Evolutionary conservation across 345 rosid species (phyloP).

Genomic region (Salix udensis): DNA sequence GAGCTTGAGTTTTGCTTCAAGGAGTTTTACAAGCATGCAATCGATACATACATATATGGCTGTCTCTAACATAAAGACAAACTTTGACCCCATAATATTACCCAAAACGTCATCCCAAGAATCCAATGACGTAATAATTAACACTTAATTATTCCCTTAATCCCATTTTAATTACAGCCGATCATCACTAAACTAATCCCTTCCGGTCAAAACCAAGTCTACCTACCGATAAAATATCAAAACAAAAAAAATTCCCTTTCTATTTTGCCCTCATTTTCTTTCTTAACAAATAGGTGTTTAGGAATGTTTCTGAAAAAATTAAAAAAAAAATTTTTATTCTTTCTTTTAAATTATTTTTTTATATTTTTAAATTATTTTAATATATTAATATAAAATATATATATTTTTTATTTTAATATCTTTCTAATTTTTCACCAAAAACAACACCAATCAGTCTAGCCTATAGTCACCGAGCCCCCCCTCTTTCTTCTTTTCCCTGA

Average conservation of each 20-base stretch:
- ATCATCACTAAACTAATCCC: background rate
- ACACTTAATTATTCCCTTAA: background rate
- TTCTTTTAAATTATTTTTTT: too few species aligned
- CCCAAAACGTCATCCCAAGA: slow-evolving; percentile 21
- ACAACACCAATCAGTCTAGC: too few species aligned
- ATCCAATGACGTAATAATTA: slow-evolving; percentile 28
- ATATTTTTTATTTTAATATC: too few species aligned
- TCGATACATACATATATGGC: background rate
- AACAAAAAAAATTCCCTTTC: background rate
- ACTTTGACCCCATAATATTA: slow-evolving; percentile 5
- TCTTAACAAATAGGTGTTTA: background rate
- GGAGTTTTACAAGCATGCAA: too few species aligned
- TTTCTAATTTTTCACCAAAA: too few species aligned
- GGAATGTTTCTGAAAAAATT: too few species aligned
- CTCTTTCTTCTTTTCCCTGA: slow-evolving; percentile 21
- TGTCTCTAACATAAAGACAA: slow-evolving; percentile 20
- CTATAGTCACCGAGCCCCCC: slow-evolving; percentile 10
- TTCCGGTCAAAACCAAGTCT: background rate
- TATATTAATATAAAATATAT: too few species aligned
- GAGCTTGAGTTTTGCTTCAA: too few species aligned
- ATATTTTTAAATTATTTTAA: too few species aligned
- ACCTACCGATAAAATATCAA: slow-evolving; percentile 15
- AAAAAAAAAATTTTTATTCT: too few species aligned
- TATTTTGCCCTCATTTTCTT: slow-evolving; percentile 26
- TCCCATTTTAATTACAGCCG: slow-evolving; percentile 34